Percentiles rank a stretch among this genome's conserved stretches.
These are phyloP conservation scores for Metroxylon sagu DNA, from an alignment of 176 grass and related monocot species.

Conservation along the genomic window DNA sequence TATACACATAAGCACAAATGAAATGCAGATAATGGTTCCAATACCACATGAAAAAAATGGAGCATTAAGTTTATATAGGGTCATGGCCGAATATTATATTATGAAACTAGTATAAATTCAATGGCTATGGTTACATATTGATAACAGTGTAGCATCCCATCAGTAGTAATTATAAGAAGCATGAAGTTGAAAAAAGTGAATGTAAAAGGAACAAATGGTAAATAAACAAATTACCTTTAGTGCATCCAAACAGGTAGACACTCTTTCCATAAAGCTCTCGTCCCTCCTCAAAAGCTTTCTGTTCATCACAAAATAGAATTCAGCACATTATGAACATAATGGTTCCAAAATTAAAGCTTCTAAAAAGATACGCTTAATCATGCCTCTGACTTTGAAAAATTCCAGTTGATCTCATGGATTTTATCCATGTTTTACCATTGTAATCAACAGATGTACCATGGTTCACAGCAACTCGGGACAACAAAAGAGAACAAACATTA, in stretches of 20 bases:
- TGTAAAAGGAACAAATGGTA: background rate
- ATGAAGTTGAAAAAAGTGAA: too few relatives aligned
- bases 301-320: slow-evolving; percentile 17
- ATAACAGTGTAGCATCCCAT: too few relatives aligned
- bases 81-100: too few relatives aligned
- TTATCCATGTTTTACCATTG: slow-evolving; percentile 97
- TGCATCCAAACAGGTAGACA: slow-evolving; percentile 84
- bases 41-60: too few relatives aligned
- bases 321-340: slow-evolving; percentile 8
- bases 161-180: too few relatives aligned
- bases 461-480: background rate
- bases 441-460: slow-evolving; percentile 6
- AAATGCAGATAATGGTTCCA: too few relatives aligned
- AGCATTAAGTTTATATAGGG: too few relatives aligned
- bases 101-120: too few relatives aligned
- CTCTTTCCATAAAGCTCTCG: slow-evolving; percentile 71
- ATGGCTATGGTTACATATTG: too few relatives aligned
- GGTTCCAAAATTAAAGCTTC: background rate
- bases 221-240: slow-evolving; percentile 44
- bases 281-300: slow-evolving; percentile 72
- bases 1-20: too few relatives aligned
- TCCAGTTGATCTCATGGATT: slow-evolving; percentile 71
- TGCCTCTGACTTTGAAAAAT: slow-evolving; percentile 87
- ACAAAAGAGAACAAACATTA: background rate
- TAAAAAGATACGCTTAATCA: background rate